phyloP scores from a whole-genome alignment of 2,329 filamentous ascomycete species.

The Cytospora schulzeri region DNA sequence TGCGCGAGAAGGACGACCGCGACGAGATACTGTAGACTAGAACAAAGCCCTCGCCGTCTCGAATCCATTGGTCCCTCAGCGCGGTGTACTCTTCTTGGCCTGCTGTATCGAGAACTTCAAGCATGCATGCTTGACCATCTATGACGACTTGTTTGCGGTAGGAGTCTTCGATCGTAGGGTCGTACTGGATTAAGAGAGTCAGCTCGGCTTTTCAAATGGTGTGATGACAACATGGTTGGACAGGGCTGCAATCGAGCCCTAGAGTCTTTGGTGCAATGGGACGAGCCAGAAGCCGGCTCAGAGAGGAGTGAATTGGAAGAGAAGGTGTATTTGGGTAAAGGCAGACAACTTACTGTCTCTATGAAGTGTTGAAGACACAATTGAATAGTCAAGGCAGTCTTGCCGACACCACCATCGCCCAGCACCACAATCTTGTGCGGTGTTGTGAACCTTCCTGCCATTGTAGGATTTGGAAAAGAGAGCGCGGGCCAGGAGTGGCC shows the following conservation, averaged over 20 bases:
- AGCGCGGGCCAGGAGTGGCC: conserved; percentile 23
- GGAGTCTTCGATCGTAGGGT: conserved; percentile 86
- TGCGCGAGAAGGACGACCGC: conserved; percentile 89
- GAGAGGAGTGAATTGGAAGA: conserved; percentile 3
- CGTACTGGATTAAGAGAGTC: conserved; percentile 58
- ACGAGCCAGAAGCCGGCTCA: neutral
- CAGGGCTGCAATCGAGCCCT: neutral
- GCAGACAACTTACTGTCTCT: conserved; percentile 68
- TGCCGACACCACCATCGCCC: conserved; percentile 90
- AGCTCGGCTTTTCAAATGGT: neutral
- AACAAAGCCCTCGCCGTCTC: conserved; percentile 95
- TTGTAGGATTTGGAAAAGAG: conserved; percentile 43
- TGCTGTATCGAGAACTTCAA: conserved; percentile 94
- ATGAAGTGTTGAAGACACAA: conserved; percentile 98
- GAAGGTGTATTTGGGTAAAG: conserved; percentile 2
- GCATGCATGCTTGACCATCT: conserved; percentile 93
- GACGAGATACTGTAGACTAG: conserved; percentile 99
- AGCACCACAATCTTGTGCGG: conserved; percentile 94
- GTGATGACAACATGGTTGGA: neutral
- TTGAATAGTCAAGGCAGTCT: conserved; percentile 94
- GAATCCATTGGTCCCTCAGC: conserved; percentile 95
- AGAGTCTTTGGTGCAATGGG: neutral
- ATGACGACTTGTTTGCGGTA: conserved; percentile 91
- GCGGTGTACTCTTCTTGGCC: conserved; percentile 99
- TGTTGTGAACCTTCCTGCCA: conserved; percentile 75